Base-by-base conservation (phyloP, 2,329 filamentous ascomycete species). In the Curvularia verruculosa region DNA sequence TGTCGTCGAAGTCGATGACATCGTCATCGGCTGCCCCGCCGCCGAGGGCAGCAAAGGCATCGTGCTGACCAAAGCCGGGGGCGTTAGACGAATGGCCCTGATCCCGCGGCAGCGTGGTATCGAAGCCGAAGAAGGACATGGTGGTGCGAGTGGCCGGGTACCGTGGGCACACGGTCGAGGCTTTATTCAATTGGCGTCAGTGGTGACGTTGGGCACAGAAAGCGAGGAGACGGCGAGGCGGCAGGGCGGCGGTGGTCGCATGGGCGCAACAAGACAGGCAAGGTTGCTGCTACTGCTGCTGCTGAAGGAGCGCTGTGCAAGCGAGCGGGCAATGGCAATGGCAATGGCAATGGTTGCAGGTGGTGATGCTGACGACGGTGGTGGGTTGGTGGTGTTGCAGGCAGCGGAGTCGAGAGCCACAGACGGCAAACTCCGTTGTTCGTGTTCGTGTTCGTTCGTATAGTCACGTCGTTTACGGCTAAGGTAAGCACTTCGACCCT, bases 71-170 rank as follows among this genome's bases (percentile, higher is more conserved):
- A 79, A 98, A 98, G 72, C 92, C 92, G 51, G 89, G 86, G 36
- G 88, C 89, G 52, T 84, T 82, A 68, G 82, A 79, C 68, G 90
- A 87, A 73, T 92, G 89, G 66, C 85, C 81, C 52, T 78, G 77
- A 75, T 88, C 85, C 73, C 83, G 80, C 49, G 86, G 86, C 28
- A 88, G 84, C 61, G 83, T 84, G 55, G 89, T 83, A 74, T 96
- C 89, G 78, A 96, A 93, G 66, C 91, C 91, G 79, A 96, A 96
- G 83, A 96, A 96, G 31, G 92, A 93, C 93, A 96, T 95, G 66
- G 63, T 58, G 66, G 65, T 50, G 54, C 34, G 40, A 52, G 49
- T 50, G 49, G 39, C 36, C 34, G 49, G 57, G 39, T 29, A 52
- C 26, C 49, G 24, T 44, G 58, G 46, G 40, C 40, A 36, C 18